phyloP scores from a whole-genome alignment of 108 stramenopile species.

The Skeletonema costatum region DNA sequence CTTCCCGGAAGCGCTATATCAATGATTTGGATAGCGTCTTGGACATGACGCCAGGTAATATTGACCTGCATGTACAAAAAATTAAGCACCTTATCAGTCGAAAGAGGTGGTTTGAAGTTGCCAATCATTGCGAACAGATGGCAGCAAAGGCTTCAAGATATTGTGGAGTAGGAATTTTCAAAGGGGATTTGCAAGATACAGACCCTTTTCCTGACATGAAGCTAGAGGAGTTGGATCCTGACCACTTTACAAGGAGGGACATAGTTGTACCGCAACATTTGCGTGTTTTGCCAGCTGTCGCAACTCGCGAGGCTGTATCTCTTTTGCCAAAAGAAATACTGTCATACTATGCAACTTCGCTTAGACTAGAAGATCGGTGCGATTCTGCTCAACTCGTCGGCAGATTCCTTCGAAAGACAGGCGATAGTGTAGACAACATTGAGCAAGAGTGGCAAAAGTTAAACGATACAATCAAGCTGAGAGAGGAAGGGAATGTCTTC shows the following conservation, averaged over 20 bases:
- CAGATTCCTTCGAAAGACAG: conserved; percentile 10
- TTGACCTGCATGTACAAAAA: conserved; percentile 22
- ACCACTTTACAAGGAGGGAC: conserved; percentile 15
- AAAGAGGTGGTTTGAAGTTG: conserved; percentile 39
- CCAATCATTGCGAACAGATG: conserved; percentile 41
- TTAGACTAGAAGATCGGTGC: conserved; percentile 47
- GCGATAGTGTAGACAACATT: not conserved
- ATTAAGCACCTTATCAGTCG: conserved; percentile 14
- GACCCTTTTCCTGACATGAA: conserved; percentile 11
- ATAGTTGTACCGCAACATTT: conserved; percentile 19
- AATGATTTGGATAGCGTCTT: conserved; percentile 12
- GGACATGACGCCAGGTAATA: conserved; percentile 24
- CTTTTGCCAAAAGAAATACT: conserved; percentile 28
- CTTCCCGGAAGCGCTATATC: not conserved
- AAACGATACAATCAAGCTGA: conserved; percentile 30
- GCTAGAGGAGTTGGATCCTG: conserved; percentile 24
- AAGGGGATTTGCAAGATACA: conserved; percentile 18
- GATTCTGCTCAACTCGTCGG: conserved; percentile 12
- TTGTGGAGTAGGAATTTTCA: conserved; percentile 22
- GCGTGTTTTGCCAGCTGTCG: conserved; percentile 17
- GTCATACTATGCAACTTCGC: conserved; percentile 32
- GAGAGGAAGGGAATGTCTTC: conserved; percentile 44
- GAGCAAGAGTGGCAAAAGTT: conserved; percentile 21
- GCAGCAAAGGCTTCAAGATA: conserved; percentile 19
- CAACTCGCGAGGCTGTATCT: conserved; percentile 34